Conservation (phyloP, 2,329 filamentous ascomycete species). For the Metarhizium robertsii region DNA sequence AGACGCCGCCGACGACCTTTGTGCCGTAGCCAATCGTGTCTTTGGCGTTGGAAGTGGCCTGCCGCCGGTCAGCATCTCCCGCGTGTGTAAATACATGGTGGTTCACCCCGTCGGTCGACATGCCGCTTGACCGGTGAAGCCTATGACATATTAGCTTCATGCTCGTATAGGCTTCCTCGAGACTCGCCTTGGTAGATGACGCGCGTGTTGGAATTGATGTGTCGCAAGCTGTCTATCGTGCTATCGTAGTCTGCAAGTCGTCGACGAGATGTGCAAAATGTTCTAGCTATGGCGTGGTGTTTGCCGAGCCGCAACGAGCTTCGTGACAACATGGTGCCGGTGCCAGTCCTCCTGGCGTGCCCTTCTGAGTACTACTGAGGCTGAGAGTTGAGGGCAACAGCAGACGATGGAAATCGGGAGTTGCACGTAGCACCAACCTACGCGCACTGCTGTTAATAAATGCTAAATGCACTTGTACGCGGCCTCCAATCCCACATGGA, state of each 20-base stretch:
- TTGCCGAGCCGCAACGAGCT: neutral
- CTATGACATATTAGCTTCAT: slow-evolving; percentile 9
- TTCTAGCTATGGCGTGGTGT: neutral
- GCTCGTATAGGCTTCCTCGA: neutral
- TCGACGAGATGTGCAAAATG: neutral
- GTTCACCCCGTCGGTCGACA: neutral
- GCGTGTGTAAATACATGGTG: neutral
- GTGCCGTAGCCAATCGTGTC: slow-evolving; percentile 30
- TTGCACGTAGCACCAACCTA: neutral
- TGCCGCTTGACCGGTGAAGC: slow-evolving; percentile 30
- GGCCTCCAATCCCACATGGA: neutral
- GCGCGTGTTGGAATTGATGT: slow-evolving; percentile 16
- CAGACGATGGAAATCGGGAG: too few species aligned
- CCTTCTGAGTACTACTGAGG: too few species aligned
- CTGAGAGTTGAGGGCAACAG: too few species aligned
- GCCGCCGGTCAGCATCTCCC: neutral
- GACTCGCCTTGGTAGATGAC: slow-evolving; percentile 25
- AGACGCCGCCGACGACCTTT: slow-evolving; percentile 28
- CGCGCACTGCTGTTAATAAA: too few species aligned
- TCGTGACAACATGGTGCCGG: neutral
- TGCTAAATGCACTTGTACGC: too few species aligned
- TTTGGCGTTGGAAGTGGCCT: slow-evolving; percentile 28
- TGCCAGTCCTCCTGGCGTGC: too few species aligned
- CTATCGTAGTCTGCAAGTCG: slow-evolving; percentile 11
- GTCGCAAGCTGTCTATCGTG: slow-evolving; percentile 20